Percentiles rank a stretch among this genome's conserved stretches.
Evolutionary conservation across 2,329 filamentous ascomycete genomes (phyloP).

Genomic region (Microdochium nivale): DNA sequence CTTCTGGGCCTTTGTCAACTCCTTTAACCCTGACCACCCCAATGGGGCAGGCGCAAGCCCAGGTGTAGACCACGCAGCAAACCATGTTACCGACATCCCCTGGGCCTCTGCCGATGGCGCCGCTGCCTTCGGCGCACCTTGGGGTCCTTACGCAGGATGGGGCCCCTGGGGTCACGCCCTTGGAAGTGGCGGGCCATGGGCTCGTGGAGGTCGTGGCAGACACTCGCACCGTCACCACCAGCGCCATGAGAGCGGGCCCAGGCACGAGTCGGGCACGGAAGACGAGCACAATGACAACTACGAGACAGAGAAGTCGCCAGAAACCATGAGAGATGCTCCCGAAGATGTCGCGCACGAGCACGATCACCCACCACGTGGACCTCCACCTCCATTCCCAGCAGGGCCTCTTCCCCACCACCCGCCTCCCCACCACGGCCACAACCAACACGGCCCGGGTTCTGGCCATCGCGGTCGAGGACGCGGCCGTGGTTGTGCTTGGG

Average conservation of each 20-base stretch:
- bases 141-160: slow-evolving; percentile 6
- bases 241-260: slow-evolving; percentile 16
- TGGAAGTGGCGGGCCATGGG: slow-evolving; percentile 6
- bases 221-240: slow-evolving; percentile 12
- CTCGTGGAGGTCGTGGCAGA: slow-evolving; percentile 8
- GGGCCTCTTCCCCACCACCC: slow-evolving; percentile 10
- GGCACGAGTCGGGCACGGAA: slow-evolving; percentile 5
- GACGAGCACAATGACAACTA: slow-evolving; percentile 15
- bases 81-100: slow-evolving; percentile 22
- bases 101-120: slow-evolving; percentile 11
- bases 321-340: slow-evolving; percentile 15
- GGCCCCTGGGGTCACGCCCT: slow-evolving; percentile 6
- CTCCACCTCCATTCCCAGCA: slow-evolving; percentile 8
- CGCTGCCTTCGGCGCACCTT: slow-evolving; percentile 8
- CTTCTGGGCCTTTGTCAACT: slow-evolving; percentile 26
- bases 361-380: slow-evolving; percentile 4
- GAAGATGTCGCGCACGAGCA: slow-evolving; percentile 5
- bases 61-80: slow-evolving; percentile 27
- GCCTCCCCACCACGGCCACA: slow-evolving; percentile 5
- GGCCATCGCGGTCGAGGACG: slow-evolving; percentile 11
- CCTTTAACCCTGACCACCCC: slow-evolving; percentile 19
- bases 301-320: slow-evolving; percentile 25
- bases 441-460: slow-evolving; percentile 13
- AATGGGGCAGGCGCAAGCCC: slow-evolving; percentile 18
- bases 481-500: slow-evolving; percentile 5